A percentile compares a stretch with the other conserved stretches of the same genome.
phyloP scores from a whole-genome alignment of 768 basidiomycete genomes.

The Gelatoporia subvermispora region DNA sequence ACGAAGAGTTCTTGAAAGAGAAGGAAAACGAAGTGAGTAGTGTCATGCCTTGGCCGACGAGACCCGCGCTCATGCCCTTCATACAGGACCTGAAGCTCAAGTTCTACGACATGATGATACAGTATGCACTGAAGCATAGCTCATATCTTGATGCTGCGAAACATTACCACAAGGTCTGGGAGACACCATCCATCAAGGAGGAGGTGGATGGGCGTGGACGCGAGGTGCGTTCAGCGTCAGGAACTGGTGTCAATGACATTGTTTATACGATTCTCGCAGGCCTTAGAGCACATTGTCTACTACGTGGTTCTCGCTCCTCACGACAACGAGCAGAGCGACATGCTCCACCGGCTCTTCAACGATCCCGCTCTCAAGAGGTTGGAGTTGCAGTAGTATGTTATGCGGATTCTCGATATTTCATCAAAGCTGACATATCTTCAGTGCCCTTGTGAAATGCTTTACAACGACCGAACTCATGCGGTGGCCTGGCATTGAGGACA shows the following conservation, averaged over 20 bases:
- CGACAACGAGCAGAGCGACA: constrained; percentile 96
- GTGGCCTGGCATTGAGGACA: constrained; percentile 88
- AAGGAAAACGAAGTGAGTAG: constrained; percentile 77
- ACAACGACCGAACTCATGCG: constrained; percentile 90
- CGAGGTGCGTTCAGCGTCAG: constrained; percentile 36
- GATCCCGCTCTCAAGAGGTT: constrained; percentile 79
- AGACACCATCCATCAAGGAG: constrained; percentile 89
- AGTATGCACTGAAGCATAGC: constrained; percentile 80
- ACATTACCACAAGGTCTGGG: constrained; percentile 95
- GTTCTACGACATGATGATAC: constrained; percentile 95
- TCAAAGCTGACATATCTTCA: constrained; percentile 23
- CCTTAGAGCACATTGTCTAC: constrained; percentile 91
- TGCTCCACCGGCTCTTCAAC: constrained; percentile 81
- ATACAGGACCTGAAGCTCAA: constrained; percentile 91
- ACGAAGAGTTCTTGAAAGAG: constrained; percentile 87
- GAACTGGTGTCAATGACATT: background rate
- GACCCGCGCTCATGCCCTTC: background rate
- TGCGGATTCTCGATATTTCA: background rate
- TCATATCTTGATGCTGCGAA: constrained; percentile 92
- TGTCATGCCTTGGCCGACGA: constrained; percentile 1
- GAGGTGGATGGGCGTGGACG: constrained; percentile 69
- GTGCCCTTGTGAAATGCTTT: constrained; percentile 92
- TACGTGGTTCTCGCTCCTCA: constrained; percentile 92
- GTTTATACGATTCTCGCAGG: constrained; percentile 39
- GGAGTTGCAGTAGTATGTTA: constrained; percentile 75